Evolutionary conservation across 2,329 filamentous ascomycete species (phyloP).

Genomic region (Ascochyta pisi): DNA sequence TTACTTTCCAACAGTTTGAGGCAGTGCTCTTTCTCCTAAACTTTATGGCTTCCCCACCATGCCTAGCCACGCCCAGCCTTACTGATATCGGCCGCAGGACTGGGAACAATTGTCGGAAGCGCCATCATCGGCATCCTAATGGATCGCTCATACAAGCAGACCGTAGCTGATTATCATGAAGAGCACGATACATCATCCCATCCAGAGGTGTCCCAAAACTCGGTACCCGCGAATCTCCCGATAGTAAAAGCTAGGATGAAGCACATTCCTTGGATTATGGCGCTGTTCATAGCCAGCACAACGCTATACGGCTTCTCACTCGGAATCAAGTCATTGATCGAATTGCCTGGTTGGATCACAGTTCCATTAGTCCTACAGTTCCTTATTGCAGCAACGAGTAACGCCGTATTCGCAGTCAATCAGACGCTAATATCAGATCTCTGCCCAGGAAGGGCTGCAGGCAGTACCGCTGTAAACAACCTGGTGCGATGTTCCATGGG

Average conservation of each 20-base stretch:
- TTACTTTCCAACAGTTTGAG: no score
- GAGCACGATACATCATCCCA: not conserved
- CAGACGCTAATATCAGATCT: slow-evolving; percentile 70
- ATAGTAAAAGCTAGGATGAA: not conserved
- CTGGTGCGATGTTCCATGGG: slow-evolving; percentile 67
- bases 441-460: slow-evolving; percentile 66
- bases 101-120: slow-evolving; percentile 53
- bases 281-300: not conserved
- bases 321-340: slow-evolving; percentile 36
- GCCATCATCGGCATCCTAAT: slow-evolving; percentile 53
- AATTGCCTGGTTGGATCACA: slow-evolving; percentile 19
- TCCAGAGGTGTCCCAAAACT: not conserved
- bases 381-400: slow-evolving; percentile 44
- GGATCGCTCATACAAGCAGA: slow-evolving; percentile 49
- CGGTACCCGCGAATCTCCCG: not conserved
- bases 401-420: slow-evolving; percentile 59
- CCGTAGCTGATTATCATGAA: slow-evolving; percentile 44
- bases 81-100: slow-evolving; percentile 19
- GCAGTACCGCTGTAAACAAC: slow-evolving; percentile 69
- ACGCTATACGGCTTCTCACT: slow-evolving; percentile 22
- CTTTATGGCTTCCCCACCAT: no score
- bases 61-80: not conserved
- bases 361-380: slow-evolving; percentile 31
- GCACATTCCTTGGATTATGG: not conserved
- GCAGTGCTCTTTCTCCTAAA: no score